Evolutionary conservation across 2,329 filamentous ascomycete genomes (phyloP), one percentile per base, ranked within the genome.

Genomic region (Aureobasidium melanogenum): DNA sequence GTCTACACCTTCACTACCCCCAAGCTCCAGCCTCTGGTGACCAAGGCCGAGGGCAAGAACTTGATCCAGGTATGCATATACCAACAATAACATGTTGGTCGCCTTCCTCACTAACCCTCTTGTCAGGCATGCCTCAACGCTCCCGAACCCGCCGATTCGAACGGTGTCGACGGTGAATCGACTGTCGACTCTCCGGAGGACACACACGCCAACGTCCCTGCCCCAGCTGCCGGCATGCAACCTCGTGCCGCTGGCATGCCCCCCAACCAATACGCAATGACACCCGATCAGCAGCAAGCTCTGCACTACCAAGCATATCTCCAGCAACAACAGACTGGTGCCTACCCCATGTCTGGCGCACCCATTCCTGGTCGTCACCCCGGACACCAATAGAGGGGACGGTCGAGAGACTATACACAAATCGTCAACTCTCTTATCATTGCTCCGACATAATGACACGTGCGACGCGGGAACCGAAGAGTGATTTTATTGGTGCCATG

Each of bases 1-100:
- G 93, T 97, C 70, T 97, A 97, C 78, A 97, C 93, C 63, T 97
- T 97, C 54, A 97, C 93, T 64, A 99, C 94, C 17, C 94, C 94
- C 22, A 99, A 99, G 81, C 86, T 99, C 61, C 94, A 97, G 79
- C 94, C 94, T 65, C 85, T 99, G 59, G 94, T 97, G 68, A 99
- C 94, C 65, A 97, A 97, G 81, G 88, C 94, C 19, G 94, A 97
- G 78, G 94, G 94, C 79, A 99, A 99, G 84, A 99, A 99, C 75
- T 81, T 99, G 67, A 97, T 99, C 68, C 94, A 99, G 86, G 94
- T 97, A 84, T 34, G 19, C 5, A 9, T 12, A 1, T 38, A 52
- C 47, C 19, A 34, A 48, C 24, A 19, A 38, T 36, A 39, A 44
- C 60, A 52, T 38, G 36, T 46, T 36, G 39, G 44, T 32, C 34